phyloP scores from a whole-genome alignment of 1,284 basidiomycete species.

The Boletus austroedulis region DNA sequence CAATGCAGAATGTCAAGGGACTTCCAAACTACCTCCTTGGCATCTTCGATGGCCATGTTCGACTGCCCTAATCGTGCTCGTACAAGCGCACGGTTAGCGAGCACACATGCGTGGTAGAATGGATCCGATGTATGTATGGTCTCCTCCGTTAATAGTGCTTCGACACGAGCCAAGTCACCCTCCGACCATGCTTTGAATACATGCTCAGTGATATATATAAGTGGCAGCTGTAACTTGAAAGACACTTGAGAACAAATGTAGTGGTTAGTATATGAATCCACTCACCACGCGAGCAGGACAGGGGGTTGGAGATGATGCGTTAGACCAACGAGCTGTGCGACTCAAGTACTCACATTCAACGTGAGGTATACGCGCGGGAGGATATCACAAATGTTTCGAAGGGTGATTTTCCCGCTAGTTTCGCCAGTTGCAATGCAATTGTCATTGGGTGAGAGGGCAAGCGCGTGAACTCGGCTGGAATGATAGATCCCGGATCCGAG shows the following conservation, averaged over 20 bases:
- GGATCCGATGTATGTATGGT: background rate
- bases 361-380: background rate
- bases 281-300: background rate
- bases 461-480: background rate
- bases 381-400: background rate
- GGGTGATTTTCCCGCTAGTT: background rate
- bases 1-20: background rate
- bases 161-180: background rate
- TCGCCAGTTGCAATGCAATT: conserved; percentile 2
- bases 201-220: background rate
- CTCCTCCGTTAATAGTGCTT: background rate
- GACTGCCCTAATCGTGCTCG: background rate
- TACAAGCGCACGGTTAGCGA: conserved; percentile 1
- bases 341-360: background rate
- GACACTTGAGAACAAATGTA: background rate
- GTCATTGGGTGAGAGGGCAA: background rate
- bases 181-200: background rate
- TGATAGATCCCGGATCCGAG: background rate
- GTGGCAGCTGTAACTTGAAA: background rate
- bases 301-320: background rate
- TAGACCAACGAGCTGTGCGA: background rate
- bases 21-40: background rate
- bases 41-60: conserved; percentile 1
- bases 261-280: background rate
- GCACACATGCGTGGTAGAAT: background rate